These are phyloP conservation scores for Hamigera avellanea DNA, from an alignment of 495 filamentous ascomycete species.

Conservation along the genomic window DNA sequence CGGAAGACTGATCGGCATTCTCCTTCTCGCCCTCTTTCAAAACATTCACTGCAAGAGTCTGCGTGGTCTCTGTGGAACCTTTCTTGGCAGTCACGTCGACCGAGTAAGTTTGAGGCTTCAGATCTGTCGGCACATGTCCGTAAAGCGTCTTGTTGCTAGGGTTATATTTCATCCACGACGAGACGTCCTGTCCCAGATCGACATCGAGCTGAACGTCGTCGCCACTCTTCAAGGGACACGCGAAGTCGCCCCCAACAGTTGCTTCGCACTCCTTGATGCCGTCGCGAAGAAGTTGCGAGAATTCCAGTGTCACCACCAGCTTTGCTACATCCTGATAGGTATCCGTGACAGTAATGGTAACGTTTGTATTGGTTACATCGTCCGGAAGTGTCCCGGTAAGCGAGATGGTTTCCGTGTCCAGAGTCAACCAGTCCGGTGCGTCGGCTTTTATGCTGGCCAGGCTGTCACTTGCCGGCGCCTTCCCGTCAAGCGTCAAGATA, in stretches of 20 bases:
- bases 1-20: constrained; percentile 11
- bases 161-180: constrained; percentile 61
- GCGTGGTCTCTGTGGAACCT: constrained; percentile 31
- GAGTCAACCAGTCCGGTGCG: constrained; percentile 56
- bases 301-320: constrained; percentile 49
- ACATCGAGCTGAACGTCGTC: constrained; percentile 43
- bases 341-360: constrained; percentile 56
- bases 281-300: constrained; percentile 34
- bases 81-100: constrained; percentile 42
- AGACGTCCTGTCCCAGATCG: constrained; percentile 31
- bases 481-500: constrained; percentile 52
- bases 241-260: constrained; percentile 52
- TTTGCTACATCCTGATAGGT: constrained; percentile 51
- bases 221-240: constrained; percentile 45
- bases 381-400: constrained; percentile 54
- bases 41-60: constrained; percentile 41
- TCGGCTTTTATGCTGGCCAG: constrained; percentile 38
- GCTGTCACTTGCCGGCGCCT: constrained; percentile 30
- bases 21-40: constrained; percentile 9
- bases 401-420: constrained; percentile 49
- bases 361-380: constrained; percentile 43
- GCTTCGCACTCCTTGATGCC: constrained; percentile 37
- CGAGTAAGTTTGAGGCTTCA: constrained; percentile 25
- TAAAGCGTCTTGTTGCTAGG: constrained; percentile 40
- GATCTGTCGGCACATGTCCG: constrained; percentile 48